Evolutionary conservation across 2,329 filamentous ascomycete species (phyloP).

Genomic region (Tolypocladium amazonense): DNA sequence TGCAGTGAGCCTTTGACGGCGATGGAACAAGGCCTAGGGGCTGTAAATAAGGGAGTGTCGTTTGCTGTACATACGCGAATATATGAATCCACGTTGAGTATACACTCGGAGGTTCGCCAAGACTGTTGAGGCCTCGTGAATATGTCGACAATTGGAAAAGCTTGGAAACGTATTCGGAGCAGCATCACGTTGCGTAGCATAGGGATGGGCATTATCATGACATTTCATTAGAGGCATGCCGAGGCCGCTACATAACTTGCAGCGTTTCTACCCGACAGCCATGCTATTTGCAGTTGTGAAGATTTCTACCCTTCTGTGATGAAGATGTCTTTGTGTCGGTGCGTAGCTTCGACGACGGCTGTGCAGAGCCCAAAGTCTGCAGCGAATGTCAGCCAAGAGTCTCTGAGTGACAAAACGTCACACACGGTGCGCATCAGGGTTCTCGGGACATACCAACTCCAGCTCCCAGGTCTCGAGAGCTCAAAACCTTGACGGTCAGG

Average conservation of each 20-base stretch:
- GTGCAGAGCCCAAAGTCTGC: constrained; percentile 67
- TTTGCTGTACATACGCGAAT: background rate
- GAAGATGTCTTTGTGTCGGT: constrained; percentile 73
- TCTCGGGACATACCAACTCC: constrained; percentile 49
- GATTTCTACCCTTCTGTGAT: constrained; percentile 35
- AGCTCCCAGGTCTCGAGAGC: constrained; percentile 57
- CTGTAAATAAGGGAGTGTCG: background rate
- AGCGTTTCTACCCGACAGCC: background rate
- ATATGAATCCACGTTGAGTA: background rate
- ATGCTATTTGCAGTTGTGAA: too few relatives aligned
- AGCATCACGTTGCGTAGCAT: too few relatives aligned
- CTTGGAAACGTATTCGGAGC: background rate
- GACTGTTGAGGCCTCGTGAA: background rate
- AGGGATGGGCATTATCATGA: background rate
- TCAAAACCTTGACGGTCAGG: constrained; percentile 59
- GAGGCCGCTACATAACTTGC: background rate
- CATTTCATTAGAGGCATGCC: background rate
- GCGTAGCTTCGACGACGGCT: constrained; percentile 75
- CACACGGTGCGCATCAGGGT: background rate
- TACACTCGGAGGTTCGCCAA: background rate
- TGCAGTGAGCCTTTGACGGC: constrained; percentile 15
- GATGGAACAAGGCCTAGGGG: background rate
- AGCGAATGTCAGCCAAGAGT: background rate
- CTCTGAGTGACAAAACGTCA: background rate
- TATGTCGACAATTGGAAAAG: background rate